phyloP scores from a whole-genome alignment of 225 moss, liverwort and hornwort species.

The Sphagnum contortum region DNA sequence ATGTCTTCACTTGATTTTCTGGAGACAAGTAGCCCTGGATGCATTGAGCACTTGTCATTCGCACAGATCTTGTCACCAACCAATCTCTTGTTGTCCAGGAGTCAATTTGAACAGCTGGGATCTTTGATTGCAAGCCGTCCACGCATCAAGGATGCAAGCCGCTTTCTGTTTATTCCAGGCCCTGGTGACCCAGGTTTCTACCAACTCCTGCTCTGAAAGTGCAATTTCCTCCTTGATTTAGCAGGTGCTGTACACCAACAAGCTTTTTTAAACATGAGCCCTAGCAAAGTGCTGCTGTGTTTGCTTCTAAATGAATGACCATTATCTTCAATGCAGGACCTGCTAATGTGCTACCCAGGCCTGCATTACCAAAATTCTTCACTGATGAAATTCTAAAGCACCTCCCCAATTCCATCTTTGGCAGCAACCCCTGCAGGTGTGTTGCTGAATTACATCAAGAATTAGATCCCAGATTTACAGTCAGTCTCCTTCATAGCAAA shows the following conservation, averaged over 20 bases:
- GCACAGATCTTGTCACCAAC: neutral
- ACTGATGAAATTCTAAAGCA: slow-evolving; percentile 64
- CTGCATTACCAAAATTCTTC: slow-evolving; percentile 72
- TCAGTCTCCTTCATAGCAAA: no score
- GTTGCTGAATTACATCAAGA: no score
- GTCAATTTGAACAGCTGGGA: slow-evolving; percentile 62
- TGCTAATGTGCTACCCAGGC: slow-evolving; percentile 76
- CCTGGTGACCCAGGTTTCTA: slow-evolving; percentile 69
- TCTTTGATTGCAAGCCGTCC: slow-evolving; percentile 61
- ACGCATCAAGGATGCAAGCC: slow-evolving; percentile 68
- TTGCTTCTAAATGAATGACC: no score
- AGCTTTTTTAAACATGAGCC: no score
- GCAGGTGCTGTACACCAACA: no score
- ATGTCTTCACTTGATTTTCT: no score
- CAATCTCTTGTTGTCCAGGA: slow-evolving; percentile 8
- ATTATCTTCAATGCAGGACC: slow-evolving; percentile 20
- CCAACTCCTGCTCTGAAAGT: no score
- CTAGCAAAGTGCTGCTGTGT: no score
- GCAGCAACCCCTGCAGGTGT: slow-evolving; percentile 83
- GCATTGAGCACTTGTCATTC: neutral
- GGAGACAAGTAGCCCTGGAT: no score
- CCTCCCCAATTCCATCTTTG: slow-evolving; percentile 70
- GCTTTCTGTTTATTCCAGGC: slow-evolving; percentile 76
- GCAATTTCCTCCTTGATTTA: no score
- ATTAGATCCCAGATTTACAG: no score